Conservation (phyloP, 2,329 filamentous ascomycete species). For the Aspergillus hiratsukae region DNA sequence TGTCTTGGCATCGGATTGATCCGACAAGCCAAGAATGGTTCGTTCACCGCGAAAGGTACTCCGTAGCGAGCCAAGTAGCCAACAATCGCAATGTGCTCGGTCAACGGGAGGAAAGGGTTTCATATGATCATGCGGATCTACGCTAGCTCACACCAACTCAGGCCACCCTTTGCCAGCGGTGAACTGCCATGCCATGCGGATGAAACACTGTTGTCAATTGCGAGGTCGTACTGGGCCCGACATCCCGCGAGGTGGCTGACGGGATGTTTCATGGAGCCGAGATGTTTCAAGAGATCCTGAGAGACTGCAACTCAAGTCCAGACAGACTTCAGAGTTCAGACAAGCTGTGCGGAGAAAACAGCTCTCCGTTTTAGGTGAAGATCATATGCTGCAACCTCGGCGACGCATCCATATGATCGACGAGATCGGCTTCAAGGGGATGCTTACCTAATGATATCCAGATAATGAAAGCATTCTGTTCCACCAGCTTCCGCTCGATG, state of each 20-base stretch:
- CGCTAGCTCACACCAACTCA: background rate
- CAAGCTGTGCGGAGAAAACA: background rate
- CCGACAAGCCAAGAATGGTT: background rate
- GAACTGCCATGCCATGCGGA: background rate
- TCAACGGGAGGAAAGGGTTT: background rate
- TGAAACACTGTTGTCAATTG: background rate
- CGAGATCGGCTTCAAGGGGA: background rate
- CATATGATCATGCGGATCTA: background rate
- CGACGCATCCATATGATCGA: background rate
- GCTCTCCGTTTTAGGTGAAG: background rate
- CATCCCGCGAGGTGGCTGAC: background rate
- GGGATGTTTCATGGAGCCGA: background rate
- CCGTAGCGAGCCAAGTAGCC: background rate
- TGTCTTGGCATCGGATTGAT: background rate
- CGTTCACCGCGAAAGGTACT: background rate
- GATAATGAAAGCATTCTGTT: background rate
- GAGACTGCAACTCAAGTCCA: background rate
- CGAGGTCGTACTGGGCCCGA: background rate
- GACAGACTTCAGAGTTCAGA: background rate
- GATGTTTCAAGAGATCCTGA: background rate
- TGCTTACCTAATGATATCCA: background rate
- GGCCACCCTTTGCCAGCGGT: background rate
- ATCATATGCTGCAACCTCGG: background rate
- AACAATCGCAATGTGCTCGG: background rate
- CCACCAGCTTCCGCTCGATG: background rate